Conservation (phyloP, 2,329 filamentous ascomycete genomes). For the Colletotrichum zoysiae region DNA sequence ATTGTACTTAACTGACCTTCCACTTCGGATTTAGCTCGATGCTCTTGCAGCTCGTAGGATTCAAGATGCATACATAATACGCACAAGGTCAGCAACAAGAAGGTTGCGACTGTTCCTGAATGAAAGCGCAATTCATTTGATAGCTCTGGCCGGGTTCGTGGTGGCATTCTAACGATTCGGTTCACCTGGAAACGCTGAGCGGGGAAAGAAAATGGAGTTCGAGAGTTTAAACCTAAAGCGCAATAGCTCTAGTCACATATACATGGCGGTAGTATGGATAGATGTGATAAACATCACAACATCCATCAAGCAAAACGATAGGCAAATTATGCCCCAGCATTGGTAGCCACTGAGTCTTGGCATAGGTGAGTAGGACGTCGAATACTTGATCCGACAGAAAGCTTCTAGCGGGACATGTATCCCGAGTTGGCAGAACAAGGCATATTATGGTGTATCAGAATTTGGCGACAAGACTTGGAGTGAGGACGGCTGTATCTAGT, state of each 20-base stretch:
- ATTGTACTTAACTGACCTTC: constrained; percentile 16
- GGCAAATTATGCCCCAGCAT: not conserved
- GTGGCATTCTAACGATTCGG: too few species aligned
- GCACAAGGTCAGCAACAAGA: not conserved
- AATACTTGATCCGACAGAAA: constrained; percentile 5
- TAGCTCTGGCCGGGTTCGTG: too few species aligned
- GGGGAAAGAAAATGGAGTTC: not conserved
- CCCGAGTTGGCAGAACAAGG: not conserved
- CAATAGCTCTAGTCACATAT: not conserved
- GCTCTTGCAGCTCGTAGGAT: constrained; percentile 27
- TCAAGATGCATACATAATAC: not conserved
- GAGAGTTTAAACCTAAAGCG: rapidly evolving
- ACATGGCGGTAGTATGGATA: not conserved
- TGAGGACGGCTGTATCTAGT: not conserved
- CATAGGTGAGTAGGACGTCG: not conserved
- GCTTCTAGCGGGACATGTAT: too few species aligned
- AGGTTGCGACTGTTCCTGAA: not conserved
- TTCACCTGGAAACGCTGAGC: too few species aligned
- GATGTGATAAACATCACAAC: not conserved
- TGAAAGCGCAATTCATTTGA: too few species aligned
- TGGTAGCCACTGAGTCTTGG: not conserved
- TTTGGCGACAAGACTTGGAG: not conserved
- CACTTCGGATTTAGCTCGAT: constrained; percentile 26
- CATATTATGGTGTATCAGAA: not conserved
- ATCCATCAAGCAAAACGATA: not conserved